A percentile compares a stretch with the other conserved stretches of the same genome.
Conservation (phyloP, 768 basidiomycete species). For the Leccinum barrowsii region DNA sequence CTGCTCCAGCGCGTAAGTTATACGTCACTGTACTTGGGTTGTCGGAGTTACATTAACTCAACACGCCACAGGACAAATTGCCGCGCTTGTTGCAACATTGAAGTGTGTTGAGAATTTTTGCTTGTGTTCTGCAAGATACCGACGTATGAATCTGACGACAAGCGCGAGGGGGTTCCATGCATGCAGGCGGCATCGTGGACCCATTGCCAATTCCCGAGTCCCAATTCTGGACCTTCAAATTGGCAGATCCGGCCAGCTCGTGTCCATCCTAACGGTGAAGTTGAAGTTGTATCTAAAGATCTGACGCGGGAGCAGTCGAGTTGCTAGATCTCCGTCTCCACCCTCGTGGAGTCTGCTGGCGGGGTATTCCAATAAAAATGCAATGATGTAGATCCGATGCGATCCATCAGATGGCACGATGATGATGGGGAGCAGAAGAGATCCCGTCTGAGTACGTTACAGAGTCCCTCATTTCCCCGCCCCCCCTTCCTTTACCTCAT, state of each 20-base stretch:
- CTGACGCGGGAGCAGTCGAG: neutral
- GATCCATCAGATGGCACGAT: neutral
- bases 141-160: too few relatives aligned
- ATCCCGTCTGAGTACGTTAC: neutral
- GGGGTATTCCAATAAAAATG: neutral
- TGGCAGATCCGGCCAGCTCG: neutral
- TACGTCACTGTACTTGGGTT: too few relatives aligned
- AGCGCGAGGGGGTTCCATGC: neutral
- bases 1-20: neutral
- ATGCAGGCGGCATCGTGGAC: neutral
- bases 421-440: too few relatives aligned
- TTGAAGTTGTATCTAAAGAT: neutral
- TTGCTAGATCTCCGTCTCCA: neutral
- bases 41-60: neutral
- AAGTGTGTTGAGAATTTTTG: neutral
- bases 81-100: neutral
- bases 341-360: neutral
- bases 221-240: neutral
- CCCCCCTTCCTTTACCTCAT: neutral
- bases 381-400: neutral
- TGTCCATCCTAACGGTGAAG: neutral
- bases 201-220: neutral
- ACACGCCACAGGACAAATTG: neutral
- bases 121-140: neutral
- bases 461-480: neutral